Evolutionary conservation across 208 protist genomes (phyloP).

Genomic region (Vickermania ingenoplastis): DNA sequence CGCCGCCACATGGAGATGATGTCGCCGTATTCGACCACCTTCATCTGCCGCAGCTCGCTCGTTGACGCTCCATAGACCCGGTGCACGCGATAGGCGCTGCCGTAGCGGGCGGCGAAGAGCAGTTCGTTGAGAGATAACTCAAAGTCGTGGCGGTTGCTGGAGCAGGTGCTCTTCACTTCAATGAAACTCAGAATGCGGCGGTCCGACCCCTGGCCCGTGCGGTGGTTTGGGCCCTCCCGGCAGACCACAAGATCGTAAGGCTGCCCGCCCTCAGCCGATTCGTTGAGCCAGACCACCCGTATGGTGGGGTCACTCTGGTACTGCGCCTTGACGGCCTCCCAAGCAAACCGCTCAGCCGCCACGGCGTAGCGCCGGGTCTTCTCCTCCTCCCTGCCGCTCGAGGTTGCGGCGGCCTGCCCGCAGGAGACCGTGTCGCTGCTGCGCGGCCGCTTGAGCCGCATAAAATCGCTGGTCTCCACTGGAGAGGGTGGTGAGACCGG

Average conservation of each 20-base stretch:
- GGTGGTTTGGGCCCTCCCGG: conserved; percentile 9
- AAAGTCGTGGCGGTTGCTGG: conserved; percentile 44
- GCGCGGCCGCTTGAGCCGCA: no score
- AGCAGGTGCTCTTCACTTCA: conserved; percentile 80
- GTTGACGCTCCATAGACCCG: conserved; percentile 72
- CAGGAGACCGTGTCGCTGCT: no score
- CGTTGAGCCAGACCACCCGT: conserved; percentile 72
- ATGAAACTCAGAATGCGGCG: conserved; percentile 38
- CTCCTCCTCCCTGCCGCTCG: background rate
- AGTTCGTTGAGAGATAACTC: conserved; percentile 75
- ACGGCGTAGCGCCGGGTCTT: conserved; percentile 36
- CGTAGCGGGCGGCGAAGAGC: conserved; percentile 69
- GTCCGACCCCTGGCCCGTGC: background rate
- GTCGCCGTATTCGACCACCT: conserved; percentile 39
- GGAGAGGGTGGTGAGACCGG: no score
- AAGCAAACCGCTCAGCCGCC: conserved; percentile 71
- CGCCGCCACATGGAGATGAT: conserved; percentile 50
- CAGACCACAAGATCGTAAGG: conserved; percentile 77
- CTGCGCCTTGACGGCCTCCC: conserved; percentile 29
- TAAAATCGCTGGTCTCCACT: no score
- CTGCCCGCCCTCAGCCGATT: conserved; percentile 36
- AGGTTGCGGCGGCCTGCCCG: background rate
- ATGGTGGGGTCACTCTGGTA: conserved; percentile 19
- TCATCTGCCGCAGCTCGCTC: conserved; percentile 29
- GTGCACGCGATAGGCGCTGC: conserved; percentile 51